These are phyloP conservation scores for Hypoxylon sp. DNA, from an alignment of 2,329 filamentous ascomycete genomes.

Conservation along the genomic window DNA sequence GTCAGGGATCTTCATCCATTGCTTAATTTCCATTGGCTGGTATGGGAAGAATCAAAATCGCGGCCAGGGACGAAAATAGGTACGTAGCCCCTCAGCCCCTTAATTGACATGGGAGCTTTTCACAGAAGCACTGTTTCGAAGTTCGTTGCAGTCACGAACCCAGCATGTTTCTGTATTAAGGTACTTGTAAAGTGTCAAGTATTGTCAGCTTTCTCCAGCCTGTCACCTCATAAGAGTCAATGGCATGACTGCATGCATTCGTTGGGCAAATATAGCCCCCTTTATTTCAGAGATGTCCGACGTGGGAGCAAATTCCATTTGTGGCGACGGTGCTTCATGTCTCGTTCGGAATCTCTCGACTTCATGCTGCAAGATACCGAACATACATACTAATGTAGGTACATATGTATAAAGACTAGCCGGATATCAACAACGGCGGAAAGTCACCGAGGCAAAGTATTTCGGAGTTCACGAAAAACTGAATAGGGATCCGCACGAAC, in stretches of 20 bases:
- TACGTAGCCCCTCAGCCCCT: slow-evolving; percentile 31
- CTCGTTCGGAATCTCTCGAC: slow-evolving; percentile 25
- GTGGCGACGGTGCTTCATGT: slow-evolving; percentile 12
- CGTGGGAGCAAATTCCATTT: background rate
- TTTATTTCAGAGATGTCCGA: slow-evolving; percentile 12
- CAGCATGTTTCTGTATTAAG: slow-evolving; percentile 2
- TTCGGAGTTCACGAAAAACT: slow-evolving; percentile 16
- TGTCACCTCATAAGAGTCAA: slow-evolving; percentile 4
- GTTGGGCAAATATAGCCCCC: slow-evolving; percentile 12
- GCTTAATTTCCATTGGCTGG: slow-evolving; percentile 32
- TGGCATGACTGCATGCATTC: slow-evolving; percentile 12
- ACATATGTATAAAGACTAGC: background rate
- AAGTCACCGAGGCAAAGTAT: slow-evolving; percentile 21
- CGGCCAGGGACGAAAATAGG: slow-evolving; percentile 33
- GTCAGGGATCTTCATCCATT: slow-evolving; percentile 33
- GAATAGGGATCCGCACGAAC: slow-evolving; percentile 29
- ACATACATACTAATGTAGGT: background rate
- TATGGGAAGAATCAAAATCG: slow-evolving; percentile 18
- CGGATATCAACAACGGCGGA: slow-evolving; percentile 12
- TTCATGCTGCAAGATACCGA: slow-evolving; percentile 15
- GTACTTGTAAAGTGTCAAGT: background rate
- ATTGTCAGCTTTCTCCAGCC: slow-evolving; percentile 3
- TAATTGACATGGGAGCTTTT: slow-evolving; percentile 10
- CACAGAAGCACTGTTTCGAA: slow-evolving; percentile 12
- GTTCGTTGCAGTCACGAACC: background rate